Base-by-base conservation (phyloP, 805 yeast genomes). In the Jamesozyma piceae region DNA sequence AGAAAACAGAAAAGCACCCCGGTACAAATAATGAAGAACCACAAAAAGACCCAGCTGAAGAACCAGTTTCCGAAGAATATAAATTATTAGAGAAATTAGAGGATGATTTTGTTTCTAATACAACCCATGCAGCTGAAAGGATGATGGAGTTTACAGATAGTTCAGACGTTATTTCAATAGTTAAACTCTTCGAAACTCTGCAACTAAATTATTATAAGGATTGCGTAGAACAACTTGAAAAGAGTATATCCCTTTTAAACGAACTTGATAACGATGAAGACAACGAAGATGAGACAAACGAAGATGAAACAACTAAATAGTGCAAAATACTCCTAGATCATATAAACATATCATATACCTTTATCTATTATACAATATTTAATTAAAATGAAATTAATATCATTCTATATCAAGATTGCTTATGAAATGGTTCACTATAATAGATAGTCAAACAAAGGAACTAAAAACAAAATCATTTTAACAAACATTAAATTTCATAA, bases 31-130 rank as follows among this genome's bases (percentile, higher is more conserved):
- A 24, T 8, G 13, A 9, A 5, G 18, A 30, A n/a, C 21, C 29
- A 40, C 5, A 19, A 15, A 29, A 22, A 32, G 4, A 19, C 9
- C 27, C 11, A 21, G 45, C 33, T 28, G 33, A 21, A n/a, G 44
- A 46, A 28, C 17, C 15, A 20, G 42, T 40, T 9, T 17, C 49
- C 24, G 69, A 65, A 33, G 67, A 67, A 35, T 57, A 51, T 29
- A 70, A 69, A 35, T 63, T 73, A 35, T 60, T 77, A 18, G 82
- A 76, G 41, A 68, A 66, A 34, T 70, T 78, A 49, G 95, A 84
- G 62, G 95, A 84, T 57, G 90, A 82, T 48, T 74, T 84, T 49
- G 92, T 84, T 29, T 75, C 79, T 50, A 85, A 87, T 21, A 83
- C 88, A 3, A 81, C 82, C 44, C 66, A 72, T 22, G 92, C 95